Evolutionary conservation across 495 filamentous ascomycete species (phyloP).

Genomic region (Tuber indicum): DNA sequence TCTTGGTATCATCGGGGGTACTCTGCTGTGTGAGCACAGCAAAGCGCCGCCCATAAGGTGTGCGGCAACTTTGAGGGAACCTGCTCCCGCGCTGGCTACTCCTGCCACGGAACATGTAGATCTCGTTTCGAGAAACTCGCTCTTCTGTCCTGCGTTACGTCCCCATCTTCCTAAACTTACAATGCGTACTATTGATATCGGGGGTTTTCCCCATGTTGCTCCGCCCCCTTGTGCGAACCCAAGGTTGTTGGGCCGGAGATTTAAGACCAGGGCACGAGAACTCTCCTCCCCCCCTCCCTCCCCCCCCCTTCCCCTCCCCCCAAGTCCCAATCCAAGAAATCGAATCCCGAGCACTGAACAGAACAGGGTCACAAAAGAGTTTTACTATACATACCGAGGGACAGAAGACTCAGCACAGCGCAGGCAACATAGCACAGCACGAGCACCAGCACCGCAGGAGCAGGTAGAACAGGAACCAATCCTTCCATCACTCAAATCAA

Average conservation of each 20-base stretch:
- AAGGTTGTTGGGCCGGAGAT: not conserved
- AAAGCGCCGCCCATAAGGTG: not conserved
- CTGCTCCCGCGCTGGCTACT: not conserved
- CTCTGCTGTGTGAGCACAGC: not conserved
- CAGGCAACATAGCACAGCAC: not conserved
- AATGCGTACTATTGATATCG: not conserved
- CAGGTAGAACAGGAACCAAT: not conserved
- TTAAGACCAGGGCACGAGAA: not conserved
- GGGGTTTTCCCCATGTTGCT: not conserved
- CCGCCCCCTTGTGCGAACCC: not conserved
- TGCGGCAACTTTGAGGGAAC: not conserved
- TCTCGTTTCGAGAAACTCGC: conserved; percentile 6
- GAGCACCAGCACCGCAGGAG: not conserved
- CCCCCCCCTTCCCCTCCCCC: not conserved
- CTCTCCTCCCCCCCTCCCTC: not conserved
- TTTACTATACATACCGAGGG: not conserved
- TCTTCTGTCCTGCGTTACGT: conserved; percentile 5
- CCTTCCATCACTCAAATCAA: not conserved
- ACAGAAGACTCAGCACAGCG: not conserved
- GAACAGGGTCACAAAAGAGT: not conserved
- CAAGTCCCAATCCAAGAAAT: not conserved
- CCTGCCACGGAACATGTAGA: not conserved
- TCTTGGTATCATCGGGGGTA: not conserved
- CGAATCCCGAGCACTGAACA: not conserved
- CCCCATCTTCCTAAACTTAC: not conserved